Evolutionary conservation across 495 filamentous ascomycete species (phyloP), one percentile per base, ranked within the genome.

Genomic region (Penicillium robsamsonii): DNA sequence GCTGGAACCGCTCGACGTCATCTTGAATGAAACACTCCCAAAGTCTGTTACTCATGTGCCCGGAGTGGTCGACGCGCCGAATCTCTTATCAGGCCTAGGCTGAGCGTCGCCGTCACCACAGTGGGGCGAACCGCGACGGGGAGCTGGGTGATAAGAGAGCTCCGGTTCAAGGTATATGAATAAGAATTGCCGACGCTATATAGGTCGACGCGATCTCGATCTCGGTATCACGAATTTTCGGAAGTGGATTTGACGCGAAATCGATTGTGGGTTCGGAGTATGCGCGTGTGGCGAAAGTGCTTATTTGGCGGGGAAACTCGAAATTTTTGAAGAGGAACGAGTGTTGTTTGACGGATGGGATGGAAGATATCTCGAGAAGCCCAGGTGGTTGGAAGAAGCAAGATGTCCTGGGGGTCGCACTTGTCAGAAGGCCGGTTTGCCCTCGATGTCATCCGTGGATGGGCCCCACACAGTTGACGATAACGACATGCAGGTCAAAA

Each of bases 11-110:
- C 65, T 93, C 91, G 79, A 93, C 88, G 79, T 98, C 91, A 85
- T 96, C 89, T 81, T 96, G 87, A 75, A 93, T 87, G 70, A 91
- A 98, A 72, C 81, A 90, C 78, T 90, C 89, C 93, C 94, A 97
- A 69, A 98, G 85, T 79, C 89, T 85, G 76, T 88, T 87, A 83
- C 89, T 96, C 95, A 97, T 98, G 85, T 86, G 88, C 81, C 76
- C 74, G 67, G 65, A 63, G 57, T 70, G 66, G 64, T 67, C 53
- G 60, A 58, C 60, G 63, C 68, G 68, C 70, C 70, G 73, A 71
- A 75, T 69, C 77, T 81, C 83, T 79, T 78, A 76, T 79, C 80
- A 79, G 81, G 84, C 86, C 83, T 70, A 76, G 70, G 72, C 73
- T 70, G 69, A 87, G 84, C 91, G 90, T 93, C 88, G 87, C 88